Evolutionary conservation across 345 rosid genomes (phyloP).

Genomic region (Boechera retrofracta): DNA sequence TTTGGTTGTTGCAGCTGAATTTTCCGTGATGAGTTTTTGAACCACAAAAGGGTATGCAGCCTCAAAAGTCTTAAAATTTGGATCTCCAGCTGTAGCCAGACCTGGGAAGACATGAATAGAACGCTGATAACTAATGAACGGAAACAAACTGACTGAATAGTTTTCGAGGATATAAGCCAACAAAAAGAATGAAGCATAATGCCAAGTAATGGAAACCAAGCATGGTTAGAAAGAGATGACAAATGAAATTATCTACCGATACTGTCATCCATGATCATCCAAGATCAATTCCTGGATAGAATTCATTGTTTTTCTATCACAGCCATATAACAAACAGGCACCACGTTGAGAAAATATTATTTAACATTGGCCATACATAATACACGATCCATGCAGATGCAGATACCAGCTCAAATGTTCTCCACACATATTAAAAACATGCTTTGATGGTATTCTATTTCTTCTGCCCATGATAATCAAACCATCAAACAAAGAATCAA

Average conservation of each 20-base stretch:
- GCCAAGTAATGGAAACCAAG: constrained; percentile 13
- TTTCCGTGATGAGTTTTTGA: constrained; percentile 82
- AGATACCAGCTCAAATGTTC: constrained; percentile 26
- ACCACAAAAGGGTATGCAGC: constrained; percentile 95
- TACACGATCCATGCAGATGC: constrained; percentile 6
- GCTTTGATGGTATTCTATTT: constrained; percentile 9
- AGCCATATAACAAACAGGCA: constrained; percentile 7
- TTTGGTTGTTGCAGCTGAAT: constrained; percentile 68
- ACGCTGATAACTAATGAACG: constrained; percentile 3
- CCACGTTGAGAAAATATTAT: not conserved
- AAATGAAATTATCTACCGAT: constrained; percentile 14
- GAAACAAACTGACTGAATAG: not conserved
- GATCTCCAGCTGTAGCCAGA: constrained; percentile 84
- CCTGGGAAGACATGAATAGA: constrained; percentile 55
- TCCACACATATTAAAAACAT: not conserved
- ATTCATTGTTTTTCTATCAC: constrained; percentile 7
- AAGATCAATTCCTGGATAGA: constrained; percentile 19
- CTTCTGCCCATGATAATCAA: constrained; percentile 5
- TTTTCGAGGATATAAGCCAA: constrained; percentile 11
- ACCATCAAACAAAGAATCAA: constrained; percentile 18
- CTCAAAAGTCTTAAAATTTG: constrained; percentile 85
- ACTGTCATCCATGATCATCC: constrained; percentile 7
- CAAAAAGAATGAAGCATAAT: constrained; percentile 11
- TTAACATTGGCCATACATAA: not conserved
- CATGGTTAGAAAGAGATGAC: constrained; percentile 16